Percentiles rank a stretch among this genome's conserved stretches.
Conservation (phyloP, 1,139 yeast species). For the Yamadazyma dendronema region DNA sequence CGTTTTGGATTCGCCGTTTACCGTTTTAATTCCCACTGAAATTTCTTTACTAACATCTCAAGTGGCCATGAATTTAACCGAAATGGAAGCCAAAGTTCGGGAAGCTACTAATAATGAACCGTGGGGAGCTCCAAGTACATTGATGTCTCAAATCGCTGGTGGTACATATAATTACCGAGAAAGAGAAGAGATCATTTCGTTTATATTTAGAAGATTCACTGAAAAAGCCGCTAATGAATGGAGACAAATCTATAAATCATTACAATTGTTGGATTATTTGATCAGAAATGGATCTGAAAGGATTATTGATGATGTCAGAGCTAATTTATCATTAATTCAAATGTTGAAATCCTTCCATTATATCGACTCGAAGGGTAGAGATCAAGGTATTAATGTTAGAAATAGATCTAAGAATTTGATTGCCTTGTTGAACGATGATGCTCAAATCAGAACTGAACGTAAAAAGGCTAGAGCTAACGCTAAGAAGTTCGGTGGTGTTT, state of each 20-base stretch:
- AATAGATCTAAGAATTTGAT: slow-evolving; percentile 81
- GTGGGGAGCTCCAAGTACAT: slow-evolving; percentile 95
- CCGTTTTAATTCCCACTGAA: neutral
- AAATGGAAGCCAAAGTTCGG: slow-evolving; percentile 93
- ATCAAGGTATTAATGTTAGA: slow-evolving; percentile 94
- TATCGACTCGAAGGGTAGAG: slow-evolving; percentile 90
- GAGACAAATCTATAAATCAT: slow-evolving; percentile 95
- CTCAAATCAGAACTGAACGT: slow-evolving; percentile 75
- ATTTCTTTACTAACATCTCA: slow-evolving; percentile 14
- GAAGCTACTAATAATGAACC: slow-evolving; percentile 99
- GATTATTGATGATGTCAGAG: slow-evolving; percentile 90
- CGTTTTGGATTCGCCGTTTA: too few species aligned
- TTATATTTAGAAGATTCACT: slow-evolving; percentile 78
- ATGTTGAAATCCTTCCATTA: slow-evolving; percentile 94
- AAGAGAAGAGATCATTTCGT: slow-evolving; percentile 71
- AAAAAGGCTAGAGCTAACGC: slow-evolving; percentile 84
- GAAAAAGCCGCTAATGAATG: slow-evolving; percentile 96
- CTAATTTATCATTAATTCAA: slow-evolving; percentile 76
- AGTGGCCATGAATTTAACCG: slow-evolving; percentile 88
- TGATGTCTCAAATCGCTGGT: slow-evolving; percentile 93
- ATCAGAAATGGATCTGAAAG: slow-evolving; percentile 92
- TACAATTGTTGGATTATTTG: slow-evolving; percentile 86
- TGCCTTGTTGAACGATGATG: slow-evolving; percentile 73
- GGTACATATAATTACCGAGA: slow-evolving; percentile 89
- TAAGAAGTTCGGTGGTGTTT: slow-evolving; percentile 74